Evolutionary conservation across 1,139 yeast species (phyloP).

Genomic region (Scheffersomyces lignicola): DNA sequence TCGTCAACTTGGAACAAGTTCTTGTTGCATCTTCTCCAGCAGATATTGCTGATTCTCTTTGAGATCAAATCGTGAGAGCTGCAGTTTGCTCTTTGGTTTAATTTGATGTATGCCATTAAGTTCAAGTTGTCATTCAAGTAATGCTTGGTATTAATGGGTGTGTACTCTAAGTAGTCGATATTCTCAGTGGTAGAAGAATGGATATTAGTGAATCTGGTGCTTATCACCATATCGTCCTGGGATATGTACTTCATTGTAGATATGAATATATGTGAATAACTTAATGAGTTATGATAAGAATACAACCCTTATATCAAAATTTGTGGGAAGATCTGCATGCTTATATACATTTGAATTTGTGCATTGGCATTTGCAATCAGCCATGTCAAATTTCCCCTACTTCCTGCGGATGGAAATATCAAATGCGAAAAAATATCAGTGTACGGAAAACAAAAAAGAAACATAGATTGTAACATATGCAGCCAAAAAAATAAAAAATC

Average conservation of each 20-base stretch:
- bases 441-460: background rate
- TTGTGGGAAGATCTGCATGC: background rate
- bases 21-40: conserved; percentile 46
- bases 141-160: conserved; percentile 9
- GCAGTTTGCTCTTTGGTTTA: conserved; percentile 12
- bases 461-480: background rate
- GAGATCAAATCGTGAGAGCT: conserved; percentile 17
- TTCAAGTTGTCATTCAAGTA: conserved; percentile 19
- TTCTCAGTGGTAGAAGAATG: conserved; percentile 26
- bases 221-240: conserved; percentile 22
- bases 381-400: conserved; percentile 5
- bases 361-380: conserved; percentile 1
- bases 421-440: conserved; percentile 4
- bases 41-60: conserved; percentile 35
- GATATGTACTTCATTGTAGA: conserved; percentile 7
- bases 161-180: conserved; percentile 33
- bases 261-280: too few species aligned
- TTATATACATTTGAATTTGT: background rate
- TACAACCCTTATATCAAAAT: background rate
- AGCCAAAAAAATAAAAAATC: background rate
- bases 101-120: conserved; percentile 25
- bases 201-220: conserved; percentile 11
- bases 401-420: conserved; percentile 4
- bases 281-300: conserved; percentile 1
- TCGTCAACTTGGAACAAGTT: conserved; percentile 29